Base-by-base conservation (phyloP, 2,329 filamentous ascomycete species). In the Aspergillus ibericus region DNA sequence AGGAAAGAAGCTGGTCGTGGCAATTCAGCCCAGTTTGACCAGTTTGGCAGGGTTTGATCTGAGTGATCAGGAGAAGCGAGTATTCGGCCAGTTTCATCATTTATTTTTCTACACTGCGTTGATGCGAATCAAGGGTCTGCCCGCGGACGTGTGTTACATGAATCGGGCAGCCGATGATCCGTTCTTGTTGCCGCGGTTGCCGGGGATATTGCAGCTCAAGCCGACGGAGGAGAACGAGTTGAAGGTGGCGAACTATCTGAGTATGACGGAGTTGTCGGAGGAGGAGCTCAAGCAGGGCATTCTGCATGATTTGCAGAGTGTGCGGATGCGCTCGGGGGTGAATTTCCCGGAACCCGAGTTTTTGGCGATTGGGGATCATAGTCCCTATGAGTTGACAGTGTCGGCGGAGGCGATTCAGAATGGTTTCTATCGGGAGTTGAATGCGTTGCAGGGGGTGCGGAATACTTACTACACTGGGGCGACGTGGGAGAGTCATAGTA, bases 391-490 rank as follows among this genome's bases (percentile, higher is more conserved):
- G 15, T 63, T 72, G 53, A 63, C 66, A 7, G 70, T 74, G 0
- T 53, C 70, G 2, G 58, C 61, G 0, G 64, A 67, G 3, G 66
- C 68, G 13, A 62, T 79, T 5, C 50, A 60, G 29, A 62, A 56
- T 3, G 77, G 77, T 1, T 77, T 75, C 49, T 70, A 77, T 36
- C 63, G 72, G 55, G 56, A 74, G 18, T 63, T 75, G 32, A 74
- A 77, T 44, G 69, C 67, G 0, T 64, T 79, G 12, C 76, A 79
- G 63, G 77, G 75, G 2, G 57, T 65, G 16, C 60, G 66, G 12
- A 65, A 63, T 13, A 79, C 76, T 1, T 79, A 65, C 56, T 79
- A 72, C 56, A 77, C 77, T 0, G 77, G 75, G 0, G 74, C 56
- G 8, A 53, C 50, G 5, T 53, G 18, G 18, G 50, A 53, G 8